Percentiles rank a stretch among this genome's conserved stretches.
These are phyloP conservation scores for Coriaria nepalensis DNA, from an alignment of 306 rosid species.

Conservation along the genomic window DNA sequence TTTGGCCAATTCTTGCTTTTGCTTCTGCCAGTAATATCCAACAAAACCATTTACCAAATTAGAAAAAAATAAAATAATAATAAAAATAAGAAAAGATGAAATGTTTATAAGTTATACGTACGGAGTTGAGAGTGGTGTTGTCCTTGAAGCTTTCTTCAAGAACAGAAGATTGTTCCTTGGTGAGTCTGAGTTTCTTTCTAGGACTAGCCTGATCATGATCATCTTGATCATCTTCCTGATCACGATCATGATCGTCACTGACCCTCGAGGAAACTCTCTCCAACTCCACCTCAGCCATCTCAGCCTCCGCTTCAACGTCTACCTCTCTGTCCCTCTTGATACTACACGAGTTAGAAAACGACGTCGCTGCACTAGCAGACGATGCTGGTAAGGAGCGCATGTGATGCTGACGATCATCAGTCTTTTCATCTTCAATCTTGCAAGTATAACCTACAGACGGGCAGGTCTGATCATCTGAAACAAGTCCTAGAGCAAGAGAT, in stretches of 20 bases:
- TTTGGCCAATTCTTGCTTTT: slow-evolving; percentile 68
- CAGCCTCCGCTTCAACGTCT: slow-evolving; percentile 16
- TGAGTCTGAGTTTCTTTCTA: slow-evolving; percentile 79
- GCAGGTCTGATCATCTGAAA: slow-evolving; percentile 7
- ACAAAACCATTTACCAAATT: neutral
- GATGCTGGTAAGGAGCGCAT: slow-evolving; percentile 6
- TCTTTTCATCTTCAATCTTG: slow-evolving; percentile 10
- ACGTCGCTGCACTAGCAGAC: slow-evolving; percentile 39
- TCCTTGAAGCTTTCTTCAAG: slow-evolving; percentile 56
- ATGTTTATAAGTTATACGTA: slow-evolving; percentile 11
- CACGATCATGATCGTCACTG: slow-evolving; percentile 3
- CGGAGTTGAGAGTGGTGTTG: slow-evolving; percentile 63
- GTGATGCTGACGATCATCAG: slow-evolving; percentile 15
- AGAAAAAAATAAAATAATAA: neutral
- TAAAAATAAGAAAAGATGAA: neutral
- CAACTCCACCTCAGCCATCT: slow-evolving; percentile 12
- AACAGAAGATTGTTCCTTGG: slow-evolving; percentile 57
- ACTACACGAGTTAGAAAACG: slow-evolving; percentile 52
- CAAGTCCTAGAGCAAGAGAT: slow-evolving; percentile 40
- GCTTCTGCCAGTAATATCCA: slow-evolving; percentile 27
- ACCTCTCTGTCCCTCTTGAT: slow-evolving; percentile 67
- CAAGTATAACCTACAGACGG: neutral
- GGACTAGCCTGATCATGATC: slow-evolving; percentile 28
- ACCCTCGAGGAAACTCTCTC: slow-evolving; percentile 21
- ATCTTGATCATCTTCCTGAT: slow-evolving; percentile 24